These are phyloP conservation scores for Nemania abortiva DNA, from an alignment of 2,329 filamentous ascomycete species.

Conservation along the genomic window DNA sequence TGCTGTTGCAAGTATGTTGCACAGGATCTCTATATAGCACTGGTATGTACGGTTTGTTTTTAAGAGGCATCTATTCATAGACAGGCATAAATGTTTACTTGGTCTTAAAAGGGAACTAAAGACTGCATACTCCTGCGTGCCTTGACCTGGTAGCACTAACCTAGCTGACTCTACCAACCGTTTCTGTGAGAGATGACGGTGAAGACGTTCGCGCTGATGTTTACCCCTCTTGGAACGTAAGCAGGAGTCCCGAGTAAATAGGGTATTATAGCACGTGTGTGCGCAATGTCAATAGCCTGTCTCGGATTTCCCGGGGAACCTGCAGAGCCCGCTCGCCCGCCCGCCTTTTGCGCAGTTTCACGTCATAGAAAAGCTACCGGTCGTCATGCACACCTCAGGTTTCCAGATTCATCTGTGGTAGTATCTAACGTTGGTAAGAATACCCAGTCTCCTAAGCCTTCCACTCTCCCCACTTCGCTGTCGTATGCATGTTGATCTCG, in stretches of 20 bases:
- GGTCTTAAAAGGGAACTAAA: too few species aligned
- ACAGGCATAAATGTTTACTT: not conserved
- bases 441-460: not conserved
- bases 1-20: not conserved
- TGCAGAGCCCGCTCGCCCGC: not conserved
- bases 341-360: not conserved
- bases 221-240: too few species aligned
- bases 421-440: too few species aligned
- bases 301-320: not conserved
- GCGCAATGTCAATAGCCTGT: not conserved
- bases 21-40: not conserved
- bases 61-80: not conserved
- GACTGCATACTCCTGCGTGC: too few species aligned
- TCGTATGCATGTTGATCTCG: too few species aligned
- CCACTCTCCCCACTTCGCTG: not conserved
- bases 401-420: too few species aligned
- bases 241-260: too few species aligned
- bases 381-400: not conserved
- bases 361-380: not conserved
- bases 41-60: not conserved
- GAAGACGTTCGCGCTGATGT: too few species aligned
- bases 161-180: too few species aligned
- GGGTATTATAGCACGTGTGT: too few species aligned
- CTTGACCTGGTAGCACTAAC: too few species aligned
- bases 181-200: too few species aligned